Base-by-base conservation (phyloP, 257 asterid genomes). In the Forsythia viridissima region DNA sequence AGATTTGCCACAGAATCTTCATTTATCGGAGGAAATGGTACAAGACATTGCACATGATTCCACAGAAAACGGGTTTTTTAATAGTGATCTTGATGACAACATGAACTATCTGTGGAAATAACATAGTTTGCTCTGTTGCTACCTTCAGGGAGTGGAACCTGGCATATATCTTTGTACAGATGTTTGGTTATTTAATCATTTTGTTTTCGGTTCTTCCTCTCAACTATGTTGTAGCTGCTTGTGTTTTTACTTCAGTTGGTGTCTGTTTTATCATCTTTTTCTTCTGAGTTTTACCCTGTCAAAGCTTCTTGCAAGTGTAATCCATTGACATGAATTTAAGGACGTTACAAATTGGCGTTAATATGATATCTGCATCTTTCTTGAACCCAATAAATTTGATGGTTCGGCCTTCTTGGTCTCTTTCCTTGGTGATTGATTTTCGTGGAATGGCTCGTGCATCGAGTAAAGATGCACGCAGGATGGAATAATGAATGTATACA, bases 31-130 rank as follows among this genome's bases (percentile, higher is more conserved):
- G 59, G 99, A 91, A 48, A 70, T 93, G 81, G 88, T 83, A 10
- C 84, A 82, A 2, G 97, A 93, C 76, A 82, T 89, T 40, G 76
- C 92, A n/a, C 91, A 83, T 3, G 97, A 94, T 41, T 91, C 90
- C 82, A 55, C 91, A 0, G 97, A 91, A 63, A 90, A 87, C 73
- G 93, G 91, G 18, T 93, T 94, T 80, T 91, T 93, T 77, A 88
- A 80, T 87, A 75, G 74, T 59, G 98, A 93, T 77, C 88, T 93
- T 51, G 99, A 95, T 36, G 97, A 90, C 75, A 82, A 44, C 81
- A 86, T 89, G 91, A 88, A 84, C 87, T 93, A 90, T 75, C 89
- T 84, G 79, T 93, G 98, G 98, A 93, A 93, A 87, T 74, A 76
- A 85, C 89, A 51, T 80, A 82, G 74, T 75, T 18, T 70, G 16